phyloP scores from a whole-genome alignment of 1,284 basidiomycete genomes.

The Inonotus obliquus region DNA sequence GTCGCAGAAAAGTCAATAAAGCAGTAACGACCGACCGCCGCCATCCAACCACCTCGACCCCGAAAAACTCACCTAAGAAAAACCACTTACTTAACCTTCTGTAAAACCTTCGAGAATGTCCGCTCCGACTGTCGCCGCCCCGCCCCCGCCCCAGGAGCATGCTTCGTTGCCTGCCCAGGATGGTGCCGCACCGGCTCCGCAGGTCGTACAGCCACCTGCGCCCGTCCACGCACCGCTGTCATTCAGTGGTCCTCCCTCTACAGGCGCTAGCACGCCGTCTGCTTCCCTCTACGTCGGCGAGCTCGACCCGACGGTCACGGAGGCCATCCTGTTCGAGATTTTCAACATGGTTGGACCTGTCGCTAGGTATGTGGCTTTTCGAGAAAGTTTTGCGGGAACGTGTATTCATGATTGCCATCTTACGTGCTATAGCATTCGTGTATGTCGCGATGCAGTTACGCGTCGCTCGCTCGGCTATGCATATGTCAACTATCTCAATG shows the following conservation, averaged over 20 bases:
- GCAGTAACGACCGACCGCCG: conserved; percentile 75
- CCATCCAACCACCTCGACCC: conserved; percentile 20
- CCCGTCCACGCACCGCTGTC: conserved; percentile 41
- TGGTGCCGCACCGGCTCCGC: conserved; percentile 25
- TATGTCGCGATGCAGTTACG: conserved; percentile 99
- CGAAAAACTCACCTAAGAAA: conserved; percentile 31
- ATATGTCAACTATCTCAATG: conserved; percentile 99
- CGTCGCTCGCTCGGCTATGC: conserved; percentile 99
- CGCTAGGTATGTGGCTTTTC: conserved; percentile 63
- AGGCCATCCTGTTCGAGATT: conserved; percentile 99
- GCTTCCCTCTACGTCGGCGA: conserved; percentile 99
- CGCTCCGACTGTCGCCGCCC: conserved; percentile 35
- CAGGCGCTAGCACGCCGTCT: conserved; percentile 65
- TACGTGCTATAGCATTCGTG: conserved; percentile 74
- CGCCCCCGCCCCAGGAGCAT: conserved; percentile 29
- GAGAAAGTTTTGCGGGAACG: background rate
- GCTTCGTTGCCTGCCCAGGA: conserved; percentile 31
- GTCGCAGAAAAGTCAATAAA: conserved; percentile 76
- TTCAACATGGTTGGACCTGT: conserved; percentile 99
- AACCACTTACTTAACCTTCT: conserved; percentile 27
- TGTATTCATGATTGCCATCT: conserved; percentile 9
- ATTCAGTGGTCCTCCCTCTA: conserved; percentile 52
- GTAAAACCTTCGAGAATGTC: conserved; percentile 47
- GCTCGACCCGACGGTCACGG: conserved; percentile 95
- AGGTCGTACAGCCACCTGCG: conserved; percentile 25